A percentile compares a stretch with the other conserved stretches of the same genome.
phyloP scores from a whole-genome alignment of 1,284 basidiomycete genomes.

The Porodaedalea pini region DNA sequence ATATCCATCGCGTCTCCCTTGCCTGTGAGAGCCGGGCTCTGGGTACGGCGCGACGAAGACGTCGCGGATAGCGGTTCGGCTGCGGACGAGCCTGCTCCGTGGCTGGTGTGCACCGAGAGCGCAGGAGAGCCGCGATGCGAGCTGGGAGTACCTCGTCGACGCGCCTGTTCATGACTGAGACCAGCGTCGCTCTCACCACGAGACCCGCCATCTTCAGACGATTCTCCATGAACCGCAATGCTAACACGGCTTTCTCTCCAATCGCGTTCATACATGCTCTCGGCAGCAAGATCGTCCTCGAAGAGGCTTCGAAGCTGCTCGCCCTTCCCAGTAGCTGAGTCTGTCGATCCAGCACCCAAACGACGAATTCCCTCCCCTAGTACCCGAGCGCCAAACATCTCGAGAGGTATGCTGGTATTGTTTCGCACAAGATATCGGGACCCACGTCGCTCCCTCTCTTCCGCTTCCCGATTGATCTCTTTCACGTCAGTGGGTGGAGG shows the following conservation, averaged over 20 bases:
- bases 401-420: slow-evolving; percentile 66
- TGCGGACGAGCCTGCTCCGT: slow-evolving; percentile 6
- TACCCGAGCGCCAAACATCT: slow-evolving; percentile 59
- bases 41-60: slow-evolving; percentile 15
- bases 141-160: slow-evolving; percentile 8
- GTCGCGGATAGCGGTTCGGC: slow-evolving; percentile 16
- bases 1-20: slow-evolving; percentile 14
- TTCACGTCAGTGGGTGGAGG: slow-evolving; percentile 38
- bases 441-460: slow-evolving; percentile 36
- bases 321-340: slow-evolving; percentile 22
- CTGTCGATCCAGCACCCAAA: slow-evolving; percentile 29
- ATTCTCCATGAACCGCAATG: background rate
- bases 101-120: slow-evolving; percentile 12
- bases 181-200: background rate
- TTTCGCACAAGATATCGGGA: slow-evolving; percentile 50
- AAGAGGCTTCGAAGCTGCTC: slow-evolving; percentile 52
- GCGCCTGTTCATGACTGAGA: background rate
- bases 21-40: slow-evolving; percentile 15
- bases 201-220: background rate
- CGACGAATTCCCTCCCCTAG: slow-evolving; percentile 50
- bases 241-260: slow-evolving; percentile 52
- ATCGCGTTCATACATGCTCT: slow-evolving; percentile 66
- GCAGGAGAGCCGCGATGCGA: slow-evolving; percentile 16
- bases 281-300: slow-evolving; percentile 58
- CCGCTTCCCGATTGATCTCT: slow-evolving; percentile 38